A percentile compares a stretch with the other conserved stretches of the same genome.
Evolutionary conservation across 805 yeast genomes (phyloP).

Genomic region (Kluyveromyces dobzhanskii): DNA sequence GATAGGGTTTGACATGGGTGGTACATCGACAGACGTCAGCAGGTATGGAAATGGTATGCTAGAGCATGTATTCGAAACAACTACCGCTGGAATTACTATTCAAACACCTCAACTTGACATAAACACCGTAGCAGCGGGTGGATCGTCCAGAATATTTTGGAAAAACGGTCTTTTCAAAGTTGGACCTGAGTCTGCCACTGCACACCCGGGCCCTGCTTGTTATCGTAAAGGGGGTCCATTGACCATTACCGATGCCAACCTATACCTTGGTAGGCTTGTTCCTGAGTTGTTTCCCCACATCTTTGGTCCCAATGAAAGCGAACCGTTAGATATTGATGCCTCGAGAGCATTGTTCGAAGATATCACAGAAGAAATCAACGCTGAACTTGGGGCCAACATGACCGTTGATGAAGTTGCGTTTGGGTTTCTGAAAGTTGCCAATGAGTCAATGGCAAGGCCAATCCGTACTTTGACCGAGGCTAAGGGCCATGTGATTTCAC

Average conservation of each 20-base stretch:
- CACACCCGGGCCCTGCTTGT: slow-evolving; percentile 38
- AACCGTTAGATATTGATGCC: slow-evolving; percentile 27
- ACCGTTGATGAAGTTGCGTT: slow-evolving; percentile 33
- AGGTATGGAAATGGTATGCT: slow-evolving; percentile 18
- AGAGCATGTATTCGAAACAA: slow-evolving; percentile 17
- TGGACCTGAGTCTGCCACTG: slow-evolving; percentile 36
- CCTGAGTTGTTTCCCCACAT: slow-evolving; percentile 33
- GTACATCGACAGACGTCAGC: slow-evolving; percentile 29
- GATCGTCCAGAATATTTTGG: slow-evolving; percentile 22
- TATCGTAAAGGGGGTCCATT: slow-evolving; percentile 37
- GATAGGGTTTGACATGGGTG: slow-evolving; percentile 34
- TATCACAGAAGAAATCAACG: slow-evolving; percentile 29
- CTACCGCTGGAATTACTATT: slow-evolving; percentile 28
- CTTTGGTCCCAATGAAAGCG: slow-evolving; percentile 33
- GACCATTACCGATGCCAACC: slow-evolving; percentile 35
- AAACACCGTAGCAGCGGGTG: slow-evolving; percentile 24
- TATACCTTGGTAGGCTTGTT: slow-evolving; percentile 31
- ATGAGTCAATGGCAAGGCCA: slow-evolving; percentile 35
- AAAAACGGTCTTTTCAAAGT: slow-evolving; percentile 29
- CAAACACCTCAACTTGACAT: slow-evolving; percentile 30
- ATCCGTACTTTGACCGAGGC: slow-evolving; percentile 35
- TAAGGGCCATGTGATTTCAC: slow-evolving; percentile 31
- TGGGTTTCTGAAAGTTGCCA: slow-evolving; percentile 35
- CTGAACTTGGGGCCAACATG: slow-evolving; percentile 17
- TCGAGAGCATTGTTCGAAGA: slow-evolving; percentile 26